These are phyloP conservation scores for Fusarium tanahbumbuense DNA, from an alignment of 2,329 filamentous ascomycete genomes.

Conservation along the genomic window DNA sequence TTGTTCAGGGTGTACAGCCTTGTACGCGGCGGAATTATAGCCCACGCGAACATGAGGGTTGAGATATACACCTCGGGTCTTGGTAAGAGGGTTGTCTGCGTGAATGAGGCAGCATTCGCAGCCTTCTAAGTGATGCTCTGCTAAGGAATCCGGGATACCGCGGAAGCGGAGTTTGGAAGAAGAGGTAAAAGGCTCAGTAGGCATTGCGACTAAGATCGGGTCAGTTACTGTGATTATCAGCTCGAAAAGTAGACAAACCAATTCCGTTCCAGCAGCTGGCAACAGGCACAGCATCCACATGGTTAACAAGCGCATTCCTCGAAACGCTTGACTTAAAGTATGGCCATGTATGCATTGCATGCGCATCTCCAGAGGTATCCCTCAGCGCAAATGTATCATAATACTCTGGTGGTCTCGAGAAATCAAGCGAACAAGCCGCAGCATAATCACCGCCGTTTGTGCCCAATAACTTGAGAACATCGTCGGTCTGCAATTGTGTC, in stretches of 20 bases:
- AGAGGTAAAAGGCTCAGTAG: conserved; percentile 66
- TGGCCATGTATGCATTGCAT: conserved; percentile 67
- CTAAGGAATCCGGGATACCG: conserved; percentile 71
- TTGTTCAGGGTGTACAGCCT: conserved; percentile 55
- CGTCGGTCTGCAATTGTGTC: conserved; percentile 58
- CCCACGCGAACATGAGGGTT: conserved; percentile 77
- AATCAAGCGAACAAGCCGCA: conserved; percentile 72
- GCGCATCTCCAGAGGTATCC: conserved; percentile 62
- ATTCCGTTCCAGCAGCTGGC: conserved; percentile 61
- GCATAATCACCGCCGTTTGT: conserved; percentile 70
- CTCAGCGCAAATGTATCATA: conserved; percentile 74
- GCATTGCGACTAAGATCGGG: conserved; percentile 57
- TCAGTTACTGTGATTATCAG: conserved; percentile 3
- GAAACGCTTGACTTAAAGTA: conserved; percentile 66
- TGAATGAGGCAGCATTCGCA: conserved; percentile 84
- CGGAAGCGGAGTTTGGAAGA: conserved; percentile 67
- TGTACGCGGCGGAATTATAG: conserved; percentile 68
- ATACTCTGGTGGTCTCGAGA: conserved; percentile 63
- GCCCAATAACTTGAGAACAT: conserved; percentile 65
- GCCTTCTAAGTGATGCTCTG: conserved; percentile 73
- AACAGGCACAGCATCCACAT: conserved; percentile 59
- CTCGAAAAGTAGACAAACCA: conserved; percentile 40
- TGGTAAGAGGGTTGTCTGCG: conserved; percentile 72
- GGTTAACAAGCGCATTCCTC: conserved; percentile 63
- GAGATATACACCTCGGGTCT: conserved; percentile 68